Conservation (phyloP, 495 filamentous ascomycete genomes). For the Penicillium manginii region DNA sequence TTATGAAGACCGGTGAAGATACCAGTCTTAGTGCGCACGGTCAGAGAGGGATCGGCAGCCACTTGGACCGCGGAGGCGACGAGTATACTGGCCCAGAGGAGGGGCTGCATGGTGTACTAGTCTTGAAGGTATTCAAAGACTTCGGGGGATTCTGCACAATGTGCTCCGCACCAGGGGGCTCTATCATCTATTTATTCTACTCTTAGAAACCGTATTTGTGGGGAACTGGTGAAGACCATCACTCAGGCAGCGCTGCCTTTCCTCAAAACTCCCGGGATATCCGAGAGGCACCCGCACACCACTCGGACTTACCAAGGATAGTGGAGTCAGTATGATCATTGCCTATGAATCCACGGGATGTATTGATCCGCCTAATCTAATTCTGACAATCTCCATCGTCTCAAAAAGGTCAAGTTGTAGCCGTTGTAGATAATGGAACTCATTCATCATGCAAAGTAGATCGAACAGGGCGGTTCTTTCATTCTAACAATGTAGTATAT, state of each 20-base stretch:
- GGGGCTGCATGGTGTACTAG: neutral
- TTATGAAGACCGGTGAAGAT: constrained; percentile 8
- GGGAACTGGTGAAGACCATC: constrained; percentile 1
- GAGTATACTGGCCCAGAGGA: neutral
- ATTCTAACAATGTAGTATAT: too few relatives aligned
- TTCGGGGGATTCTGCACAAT: neutral
- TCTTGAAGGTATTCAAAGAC: neutral
- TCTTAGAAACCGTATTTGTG: neutral
- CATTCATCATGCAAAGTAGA: too few relatives aligned
- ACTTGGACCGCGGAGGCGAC: neutral
- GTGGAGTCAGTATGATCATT: neutral
- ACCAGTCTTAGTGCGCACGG: constrained; percentile 11
- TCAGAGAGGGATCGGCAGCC: constrained; percentile 6
- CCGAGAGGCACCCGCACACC: neutral
- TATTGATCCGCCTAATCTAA: too few relatives aligned
- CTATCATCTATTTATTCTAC: neutral
- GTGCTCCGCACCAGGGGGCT: neutral
- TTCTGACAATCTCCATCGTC: neutral
- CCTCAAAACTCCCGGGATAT: neutral
- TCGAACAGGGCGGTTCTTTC: too few relatives aligned
- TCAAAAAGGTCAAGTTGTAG: neutral
- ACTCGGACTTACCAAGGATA: neutral
- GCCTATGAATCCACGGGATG: too few relatives aligned
- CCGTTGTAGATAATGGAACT: too few relatives aligned
- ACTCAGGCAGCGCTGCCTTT: neutral